A percentile compares a stretch with the other conserved stretches of the same genome.
These are phyloP conservation scores for Amyloporia xantha DNA, from an alignment of 768 basidiomycete species.

Conservation along the genomic window DNA sequence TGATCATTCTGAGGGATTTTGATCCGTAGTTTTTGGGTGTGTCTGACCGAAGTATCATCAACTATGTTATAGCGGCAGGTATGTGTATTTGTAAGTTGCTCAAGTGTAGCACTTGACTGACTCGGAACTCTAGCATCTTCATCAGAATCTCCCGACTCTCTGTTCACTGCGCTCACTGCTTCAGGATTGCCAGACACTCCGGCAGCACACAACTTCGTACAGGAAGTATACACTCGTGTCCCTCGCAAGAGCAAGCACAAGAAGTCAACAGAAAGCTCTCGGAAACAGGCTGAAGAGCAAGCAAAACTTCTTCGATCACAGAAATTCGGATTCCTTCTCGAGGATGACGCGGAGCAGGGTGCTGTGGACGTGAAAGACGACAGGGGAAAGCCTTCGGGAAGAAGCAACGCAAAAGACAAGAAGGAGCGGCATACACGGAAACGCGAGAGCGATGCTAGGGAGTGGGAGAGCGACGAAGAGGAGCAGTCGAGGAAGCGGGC, in stretches of 20 bases:
- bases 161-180: constrained; percentile 68
- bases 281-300: constrained; percentile 71
- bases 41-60: constrained; percentile 76
- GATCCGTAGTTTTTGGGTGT: constrained; percentile 66
- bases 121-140: constrained; percentile 55
- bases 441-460: constrained; percentile 71
- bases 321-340: constrained; percentile 77
- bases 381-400: constrained; percentile 24
- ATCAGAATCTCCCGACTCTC: constrained; percentile 71
- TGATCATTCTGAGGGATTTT: background rate
- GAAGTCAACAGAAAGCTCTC: constrained; percentile 36
- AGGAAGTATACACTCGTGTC: constrained; percentile 66
- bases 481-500: constrained; percentile 64
- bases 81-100: constrained; percentile 6
- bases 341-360: constrained; percentile 54
- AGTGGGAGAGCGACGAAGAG: constrained; percentile 92
- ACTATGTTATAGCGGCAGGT: constrained; percentile 87
- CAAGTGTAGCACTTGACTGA: background rate
- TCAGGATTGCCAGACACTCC: constrained; percentile 79
- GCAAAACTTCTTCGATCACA: constrained; percentile 61
- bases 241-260: constrained; percentile 78
- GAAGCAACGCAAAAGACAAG: constrained; percentile 44
- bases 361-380: constrained; percentile 31
- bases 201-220: constrained; percentile 74
- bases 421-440: constrained; percentile 67